Base-by-base conservation (phyloP, 805 yeast genomes). In the Yamadazyma philogaea region DNA sequence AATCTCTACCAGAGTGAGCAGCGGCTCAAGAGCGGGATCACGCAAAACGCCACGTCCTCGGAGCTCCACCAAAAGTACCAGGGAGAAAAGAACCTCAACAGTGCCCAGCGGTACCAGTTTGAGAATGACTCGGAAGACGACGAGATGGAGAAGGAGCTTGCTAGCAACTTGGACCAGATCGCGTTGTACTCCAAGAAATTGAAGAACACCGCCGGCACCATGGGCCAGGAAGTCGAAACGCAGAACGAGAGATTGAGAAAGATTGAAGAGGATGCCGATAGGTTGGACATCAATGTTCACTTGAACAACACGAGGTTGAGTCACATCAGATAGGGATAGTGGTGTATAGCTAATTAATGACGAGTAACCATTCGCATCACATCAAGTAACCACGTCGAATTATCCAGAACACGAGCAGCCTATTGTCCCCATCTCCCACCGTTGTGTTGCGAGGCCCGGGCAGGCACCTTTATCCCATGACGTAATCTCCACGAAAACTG, bases 101-200 rank as follows among this genome's bases (percentile, higher is more conserved):
- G 79, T 30, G 84, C 95, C 2, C 68, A 78, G 44, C 68, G 79
- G 50, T 89, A 84, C 63, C 87, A 86, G 54, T 86, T 87, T 53
- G 96, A 88, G 57, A 85, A 84, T 37, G 97, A 91, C 63, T 81
- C 81, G 38, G 97, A 91, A 60, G 98, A 93, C 62, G 96, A 89
- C 54, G 93, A 82, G 52, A 78, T 88, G 78, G 98, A 91, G 59
- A 78, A 83, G 48, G 96, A 90, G 62, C 79, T 89, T 52, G 90
- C 89, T 41, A 67, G 77, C 49, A 93, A 93, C 56, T 69, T 91
- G 61, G 90, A 86, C 54, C 87, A 84, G 59, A 84, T 93, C 37
- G 75, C 78, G 10, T 74, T 73, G 31, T 77, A 83, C 45, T 78
- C 95, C 24, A 74, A 74, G 42, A 79, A 89, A 46, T 75, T 91